Conservation (phyloP, 192 early-diverging fungal species). For the Cladochytrium replicatum region DNA sequence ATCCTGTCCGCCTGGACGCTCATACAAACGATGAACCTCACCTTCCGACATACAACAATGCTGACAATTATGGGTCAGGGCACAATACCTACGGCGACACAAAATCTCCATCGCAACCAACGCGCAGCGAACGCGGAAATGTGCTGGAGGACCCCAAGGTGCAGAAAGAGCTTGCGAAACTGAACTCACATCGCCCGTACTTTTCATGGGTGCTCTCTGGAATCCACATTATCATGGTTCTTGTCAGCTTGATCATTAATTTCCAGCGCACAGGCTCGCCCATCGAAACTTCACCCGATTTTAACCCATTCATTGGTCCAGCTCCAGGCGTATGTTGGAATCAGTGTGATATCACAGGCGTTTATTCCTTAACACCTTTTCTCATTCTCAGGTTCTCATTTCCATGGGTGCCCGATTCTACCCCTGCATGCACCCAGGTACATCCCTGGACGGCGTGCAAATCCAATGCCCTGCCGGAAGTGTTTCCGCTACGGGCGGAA, state of each 20-base stretch:
- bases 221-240: slow-evolving; percentile 22
- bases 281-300: slow-evolving; percentile 54
- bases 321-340: slow-evolving; percentile 32
- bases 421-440: slow-evolving; percentile 60
- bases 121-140: too few species aligned
- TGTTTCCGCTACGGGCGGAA: slow-evolving; percentile 5
- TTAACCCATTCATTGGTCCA: slow-evolving; percentile 81
- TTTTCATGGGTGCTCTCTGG: slow-evolving; percentile 31
- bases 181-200: slow-evolving; percentile 37
- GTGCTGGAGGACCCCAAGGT: slow-evolving; percentile 36
- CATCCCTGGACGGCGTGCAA: too few species aligned
- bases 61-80: too few species aligned
- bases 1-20: too few species aligned
- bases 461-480: too few species aligned
- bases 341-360: too few species aligned
- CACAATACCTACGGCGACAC: too few species aligned
- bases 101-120: too few species aligned
- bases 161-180: slow-evolving; percentile 25
- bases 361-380: too few species aligned
- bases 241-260: slow-evolving; percentile 37
- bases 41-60: too few species aligned
- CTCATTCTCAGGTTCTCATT: slow-evolving; percentile 65
- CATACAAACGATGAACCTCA: too few species aligned
- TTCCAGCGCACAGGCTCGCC: slow-evolving; percentile 42
- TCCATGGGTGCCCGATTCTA: slow-evolving; percentile 63